Base-by-base conservation (phyloP, 2,329 filamentous ascomycete genomes). In the Calycina herbarum region DNA sequence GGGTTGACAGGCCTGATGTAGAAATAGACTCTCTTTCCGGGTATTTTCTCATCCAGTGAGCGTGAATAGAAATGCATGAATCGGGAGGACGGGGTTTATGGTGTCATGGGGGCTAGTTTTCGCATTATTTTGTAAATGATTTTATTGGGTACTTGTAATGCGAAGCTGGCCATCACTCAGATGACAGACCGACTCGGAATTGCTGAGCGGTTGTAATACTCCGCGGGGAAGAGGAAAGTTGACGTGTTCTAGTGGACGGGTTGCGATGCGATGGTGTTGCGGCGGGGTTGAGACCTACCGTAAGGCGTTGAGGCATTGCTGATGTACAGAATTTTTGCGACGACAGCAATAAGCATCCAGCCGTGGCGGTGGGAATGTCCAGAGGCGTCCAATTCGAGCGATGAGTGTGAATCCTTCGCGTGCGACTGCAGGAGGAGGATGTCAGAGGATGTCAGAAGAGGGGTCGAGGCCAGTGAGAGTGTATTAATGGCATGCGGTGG, bases 261-360 rank as follows among this genome's bases (percentile, higher is more conserved):
- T 20, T 7, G 45, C n/a, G n/a, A 51, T 24, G n/a, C n/a, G 5
- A 51, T 24, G n/a, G 45, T 20, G 42, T 11, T 20, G 45, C 45
- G 45, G 45, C 45, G 20, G 45, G 45, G n/a, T 51, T 24, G 45
- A 51, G 20, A 51, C n/a, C 8, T 51, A 11, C 45, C 20, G 42
- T 17, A 45, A 20, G 42, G 45, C 17, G n/a, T 58, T 38, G 31
- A 35, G 57, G 57, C 57, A 58, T 58, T 58, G 56, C 56, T 58
- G 56, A 20, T 33, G 29, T 35, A n/a, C 8, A 31, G 24, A 31
- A 20, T 10, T 15, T 38, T 38, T 13, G 35, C 35, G 35, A 38
- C 35, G 10, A 38, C 10, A 11, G 51, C 11, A 27, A 5, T 20
- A 4, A 11, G 13, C 11, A 27, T n/a, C 29, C 27, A 35, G 57